Evolutionary conservation across 1,284 basidiomycete genomes (phyloP), one percentile per base, ranked within the genome.

Genomic region (Coriolopsis trogii): DNA sequence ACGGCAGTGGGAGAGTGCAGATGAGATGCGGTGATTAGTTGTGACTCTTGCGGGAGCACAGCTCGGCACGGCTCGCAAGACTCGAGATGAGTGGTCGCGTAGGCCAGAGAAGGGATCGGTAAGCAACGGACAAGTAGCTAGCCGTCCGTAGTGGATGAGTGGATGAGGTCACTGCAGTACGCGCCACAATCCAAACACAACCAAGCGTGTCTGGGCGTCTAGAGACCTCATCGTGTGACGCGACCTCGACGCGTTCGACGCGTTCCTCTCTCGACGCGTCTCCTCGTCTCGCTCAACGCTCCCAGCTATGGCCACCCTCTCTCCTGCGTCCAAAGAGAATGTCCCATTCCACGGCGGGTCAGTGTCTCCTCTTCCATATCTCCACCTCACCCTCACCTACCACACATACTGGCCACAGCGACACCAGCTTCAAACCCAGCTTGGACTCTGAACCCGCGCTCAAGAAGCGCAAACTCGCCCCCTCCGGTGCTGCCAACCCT

Each of bases 381-480:
- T 13, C 31, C 29, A 42, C 43, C 29, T 39, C 45, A 33, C 6
- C 24, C 42, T 37, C 42, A 48, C 40, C 10, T 15, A 23, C 30
- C 24, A 6, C 15, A 9, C 23, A 37, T 20, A 30, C 4, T 41
- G 51, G 49, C 13, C 39, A n/a, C 51, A 40, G 61, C 37, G 46
- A 62, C 54, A 44, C 58, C 39, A 55, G 62, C 59, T 37, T 64
- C 53, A 61, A 62, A 40, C 56, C 50, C 25, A 64, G 61, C 46
- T 16, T 49, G 21, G 62, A 58, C 26, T 53, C 65, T 6, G 74
- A 77, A 48, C 83, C 82, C 20, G 75, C 73, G 6, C 49, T 76
- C 7, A 89, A 89, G 70, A 81, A 79, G 60, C 75, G 85, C 43
- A 89, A 82, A 63, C 63, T 89, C 7, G 75, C 64, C 12, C 59